Evolutionary conservation across 108 stramenopile species (phyloP).

Genomic region (Nannochloropsis gaditana): DNA sequence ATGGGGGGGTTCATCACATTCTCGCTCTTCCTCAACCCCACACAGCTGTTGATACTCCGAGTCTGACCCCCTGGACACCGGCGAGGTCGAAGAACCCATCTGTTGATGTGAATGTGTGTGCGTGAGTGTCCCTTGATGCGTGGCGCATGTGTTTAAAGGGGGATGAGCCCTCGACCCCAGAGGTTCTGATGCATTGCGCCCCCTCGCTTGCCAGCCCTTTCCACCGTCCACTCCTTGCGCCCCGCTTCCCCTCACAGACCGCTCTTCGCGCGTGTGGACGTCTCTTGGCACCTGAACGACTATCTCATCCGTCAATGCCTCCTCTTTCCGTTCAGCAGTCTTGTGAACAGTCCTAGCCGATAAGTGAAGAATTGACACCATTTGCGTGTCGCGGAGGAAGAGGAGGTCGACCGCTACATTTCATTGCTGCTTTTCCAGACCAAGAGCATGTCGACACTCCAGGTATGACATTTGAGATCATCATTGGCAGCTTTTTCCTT

Average conservation of each 20-base stretch:
- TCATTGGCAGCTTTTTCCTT: too few species aligned
- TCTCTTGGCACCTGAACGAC: too few species aligned
- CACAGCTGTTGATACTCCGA: not conserved
- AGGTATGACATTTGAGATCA: not conserved
- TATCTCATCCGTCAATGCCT: too few species aligned
- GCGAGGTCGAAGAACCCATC: not conserved
- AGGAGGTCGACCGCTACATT: not conserved
- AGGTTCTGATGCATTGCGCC: too few species aligned
- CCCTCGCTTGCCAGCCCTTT: too few species aligned
- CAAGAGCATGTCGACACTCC: not conserved
- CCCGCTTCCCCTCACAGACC: too few species aligned
- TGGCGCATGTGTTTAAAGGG: not conserved
- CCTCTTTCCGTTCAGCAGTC: too few species aligned
- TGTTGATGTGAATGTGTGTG: not conserved
- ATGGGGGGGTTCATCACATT: not conserved
- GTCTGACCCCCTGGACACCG: not conserved
- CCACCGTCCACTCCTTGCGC: too few species aligned
- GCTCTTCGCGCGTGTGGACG: too few species aligned
- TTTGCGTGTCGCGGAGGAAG: not conserved
- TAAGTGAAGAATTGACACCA: too few species aligned
- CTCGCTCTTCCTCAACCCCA: not conserved
- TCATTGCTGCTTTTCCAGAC: not conserved
- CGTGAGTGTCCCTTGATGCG: not conserved
- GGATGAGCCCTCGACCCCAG: not conserved
- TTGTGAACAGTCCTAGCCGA: too few species aligned